Evolutionary conservation across 2,329 filamentous ascomycete genomes (phyloP), one percentile per base, ranked within the genome.

Genomic region (Scorias spongiosa): DNA sequence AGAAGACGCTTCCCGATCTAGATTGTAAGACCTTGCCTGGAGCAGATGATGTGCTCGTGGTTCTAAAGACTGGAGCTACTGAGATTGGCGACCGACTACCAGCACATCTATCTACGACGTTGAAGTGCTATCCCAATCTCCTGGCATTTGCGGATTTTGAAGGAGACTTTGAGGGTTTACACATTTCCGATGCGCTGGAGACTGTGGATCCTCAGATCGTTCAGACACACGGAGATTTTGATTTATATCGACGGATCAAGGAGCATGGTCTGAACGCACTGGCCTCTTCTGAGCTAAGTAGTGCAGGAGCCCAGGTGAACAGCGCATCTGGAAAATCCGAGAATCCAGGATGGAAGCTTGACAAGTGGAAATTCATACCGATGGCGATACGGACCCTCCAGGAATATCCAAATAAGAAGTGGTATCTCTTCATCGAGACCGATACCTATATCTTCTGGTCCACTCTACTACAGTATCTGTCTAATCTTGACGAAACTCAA

Each of bases 341-440:
- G 7, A 48, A 48, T 30, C 42, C 46, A 34, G 46, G 45, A n/a
- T 50, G 48, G 46, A 47, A 48, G 42, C 41, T 54, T 12, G 54
- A 57, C 39, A 70, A 69, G 49, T 74, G 66, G 61, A 74, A 74
- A 51, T 72, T 72, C 46, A 51, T 74, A 18, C 68, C 70, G 18
- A 71, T 71, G 62, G 58, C 74, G 2, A 51, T 48, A 20, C 44
- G 41, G 29, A 50, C 52, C 2, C 49, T 47, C 10, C 39, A 46
- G 2, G 47, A 50, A 32, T 55, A 58, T 37, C 67, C 68, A 2
- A 58, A 71, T 20, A 70, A 69, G 41, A 71, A 69, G 44, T 78
- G 75, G 75, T 78, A 69, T 48, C 60, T 75, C 42, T 78, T 78
- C 54, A 67, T 75, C 39, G 74, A 76, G 50, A 68, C 71, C 1